Evolutionary conservation across 768 basidiomycete genomes (phyloP).

Genomic region (Termitomyces sp.): DNA sequence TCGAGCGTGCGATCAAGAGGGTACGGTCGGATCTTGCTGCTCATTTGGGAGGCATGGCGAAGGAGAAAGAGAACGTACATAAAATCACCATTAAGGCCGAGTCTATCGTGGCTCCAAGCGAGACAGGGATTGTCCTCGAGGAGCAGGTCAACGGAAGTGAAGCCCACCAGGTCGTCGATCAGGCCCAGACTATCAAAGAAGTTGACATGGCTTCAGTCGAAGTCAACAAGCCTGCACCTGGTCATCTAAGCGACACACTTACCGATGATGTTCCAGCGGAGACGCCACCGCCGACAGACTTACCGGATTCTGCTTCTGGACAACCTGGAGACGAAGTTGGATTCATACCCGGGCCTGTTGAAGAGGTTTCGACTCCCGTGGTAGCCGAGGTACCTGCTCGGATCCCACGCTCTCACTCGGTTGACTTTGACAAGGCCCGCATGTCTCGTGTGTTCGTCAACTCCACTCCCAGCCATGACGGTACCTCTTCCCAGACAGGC

Average conservation of each 20-base stretch:
- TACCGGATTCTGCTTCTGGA: conserved; percentile 1
- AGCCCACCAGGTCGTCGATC: conserved; percentile 35
- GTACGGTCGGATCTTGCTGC: conserved; percentile 81
- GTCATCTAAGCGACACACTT: neutral
- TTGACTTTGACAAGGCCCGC: conserved; percentile 65
- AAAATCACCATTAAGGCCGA: conserved; percentile 9
- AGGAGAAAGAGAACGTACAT: conserved; percentile 27
- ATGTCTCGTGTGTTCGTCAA: conserved; percentile 56
- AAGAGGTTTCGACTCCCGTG: conserved; percentile 16
- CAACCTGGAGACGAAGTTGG: conserved; percentile 1
- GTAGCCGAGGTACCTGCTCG: conserved; percentile 25
- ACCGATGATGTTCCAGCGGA: conserved; percentile 9
- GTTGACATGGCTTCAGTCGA: conserved; percentile 16
- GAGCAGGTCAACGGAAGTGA: conserved; percentile 30
- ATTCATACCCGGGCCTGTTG: conserved; percentile 2
- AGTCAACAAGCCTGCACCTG: conserved; percentile 8
- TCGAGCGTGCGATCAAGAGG: conserved; percentile 84
- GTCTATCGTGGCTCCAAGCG: conserved; percentile 14
- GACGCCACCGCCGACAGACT: conserved; percentile 4
- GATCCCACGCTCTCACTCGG: conserved; percentile 76
- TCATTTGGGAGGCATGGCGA: conserved; percentile 40
- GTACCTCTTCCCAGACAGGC: conserved; percentile 55
- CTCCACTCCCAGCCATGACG: conserved; percentile 43
- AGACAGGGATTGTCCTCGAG: conserved; percentile 18
- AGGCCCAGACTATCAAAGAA: conserved; percentile 26